phyloP scores from a whole-genome alignment of 441 rosid species.

The Geranium incanum region DNA sequence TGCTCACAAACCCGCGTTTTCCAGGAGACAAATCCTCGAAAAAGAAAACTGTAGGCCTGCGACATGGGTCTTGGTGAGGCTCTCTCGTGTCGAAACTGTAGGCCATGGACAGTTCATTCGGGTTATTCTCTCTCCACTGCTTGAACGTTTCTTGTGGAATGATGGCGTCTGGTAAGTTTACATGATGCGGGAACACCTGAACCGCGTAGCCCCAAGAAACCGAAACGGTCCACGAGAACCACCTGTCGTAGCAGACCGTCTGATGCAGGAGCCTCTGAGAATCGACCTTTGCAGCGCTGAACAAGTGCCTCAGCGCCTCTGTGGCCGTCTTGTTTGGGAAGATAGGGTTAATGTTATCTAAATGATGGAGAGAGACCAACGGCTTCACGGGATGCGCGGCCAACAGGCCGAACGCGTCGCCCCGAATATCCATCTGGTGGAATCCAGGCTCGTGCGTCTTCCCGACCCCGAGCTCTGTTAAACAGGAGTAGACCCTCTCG shows the following conservation, averaged over 20 bases:
- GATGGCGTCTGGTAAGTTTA: conserved; percentile 42
- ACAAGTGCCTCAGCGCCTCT: conserved; percentile 44
- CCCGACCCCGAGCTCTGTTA: conserved; percentile 79
- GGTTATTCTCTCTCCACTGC: conserved; percentile 41
- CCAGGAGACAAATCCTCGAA: conserved; percentile 34
- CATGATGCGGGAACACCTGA: conserved; percentile 46
- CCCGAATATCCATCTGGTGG: conserved; percentile 86
- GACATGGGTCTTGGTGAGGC: conserved; percentile 51
- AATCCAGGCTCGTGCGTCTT: conserved; percentile 84
- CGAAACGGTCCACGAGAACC: conserved; percentile 79
- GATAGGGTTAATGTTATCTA: conserved; percentile 52
- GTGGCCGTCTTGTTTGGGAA: conserved; percentile 66
- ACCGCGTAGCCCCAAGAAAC: conserved; percentile 89
- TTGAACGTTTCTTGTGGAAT: conserved; percentile 53
- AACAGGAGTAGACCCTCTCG: conserved; percentile 62
- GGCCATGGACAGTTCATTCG: conserved; percentile 23
- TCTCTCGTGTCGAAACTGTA: conserved; percentile 55
- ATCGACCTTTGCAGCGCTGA: conserved; percentile 46
- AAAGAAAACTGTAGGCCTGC: conserved; percentile 61
- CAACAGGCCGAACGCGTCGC: conserved; percentile 59
- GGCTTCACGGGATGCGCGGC: conserved; percentile 68
- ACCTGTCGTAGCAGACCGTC: conserved; percentile 73
- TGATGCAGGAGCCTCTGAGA: conserved; percentile 65
- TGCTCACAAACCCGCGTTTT: conserved; percentile 26
- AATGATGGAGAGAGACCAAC: conserved; percentile 68